phyloP scores from a whole-genome alignment of 2,329 filamentous ascomycete genomes.

The Aspergillus eucalypticola region DNA sequence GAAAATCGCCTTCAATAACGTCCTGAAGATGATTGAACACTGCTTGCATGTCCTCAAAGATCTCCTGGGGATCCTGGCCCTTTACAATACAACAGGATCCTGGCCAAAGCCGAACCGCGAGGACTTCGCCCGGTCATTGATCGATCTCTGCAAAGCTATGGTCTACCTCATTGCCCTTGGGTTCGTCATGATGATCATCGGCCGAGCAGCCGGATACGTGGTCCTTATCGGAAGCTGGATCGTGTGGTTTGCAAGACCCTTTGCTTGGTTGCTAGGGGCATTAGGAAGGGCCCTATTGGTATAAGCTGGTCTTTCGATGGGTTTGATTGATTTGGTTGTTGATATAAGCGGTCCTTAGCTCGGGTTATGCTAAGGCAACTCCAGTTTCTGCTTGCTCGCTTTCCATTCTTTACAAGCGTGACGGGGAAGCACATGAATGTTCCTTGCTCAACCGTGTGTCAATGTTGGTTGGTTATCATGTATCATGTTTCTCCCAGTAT shows the following conservation, averaged over 20 bases:
- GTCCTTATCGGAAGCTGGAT: slow-evolving; percentile 39
- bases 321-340: neutral
- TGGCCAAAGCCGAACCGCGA: slow-evolving; percentile 33
- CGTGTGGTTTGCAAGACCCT: slow-evolving; percentile 37
- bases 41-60: slow-evolving; percentile 32
- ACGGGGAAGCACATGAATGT: too few species aligned
- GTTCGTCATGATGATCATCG: slow-evolving; percentile 33
- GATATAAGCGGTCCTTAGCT: neutral
- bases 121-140: slow-evolving; percentile 30
- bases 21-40: slow-evolving; percentile 35
- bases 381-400: neutral
- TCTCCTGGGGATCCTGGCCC: slow-evolving; percentile 26
- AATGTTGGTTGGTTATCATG: too few species aligned
- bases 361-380: neutral
- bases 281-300: slow-evolving; percentile 29
- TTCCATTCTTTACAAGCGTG: too few species aligned
- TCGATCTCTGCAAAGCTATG: slow-evolving; percentile 35
- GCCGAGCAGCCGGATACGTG: slow-evolving; percentile 33
- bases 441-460: too few species aligned
- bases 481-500: too few species aligned
- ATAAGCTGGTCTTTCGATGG: slow-evolving; percentile 15
- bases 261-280: slow-evolving; percentile 33
- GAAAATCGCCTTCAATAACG: slow-evolving; percentile 24
- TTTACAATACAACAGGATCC: slow-evolving; percentile 34
- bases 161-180: slow-evolving; percentile 38